Conservation (phyloP, 148 eudicot species). For the Silene latifolia region DNA sequence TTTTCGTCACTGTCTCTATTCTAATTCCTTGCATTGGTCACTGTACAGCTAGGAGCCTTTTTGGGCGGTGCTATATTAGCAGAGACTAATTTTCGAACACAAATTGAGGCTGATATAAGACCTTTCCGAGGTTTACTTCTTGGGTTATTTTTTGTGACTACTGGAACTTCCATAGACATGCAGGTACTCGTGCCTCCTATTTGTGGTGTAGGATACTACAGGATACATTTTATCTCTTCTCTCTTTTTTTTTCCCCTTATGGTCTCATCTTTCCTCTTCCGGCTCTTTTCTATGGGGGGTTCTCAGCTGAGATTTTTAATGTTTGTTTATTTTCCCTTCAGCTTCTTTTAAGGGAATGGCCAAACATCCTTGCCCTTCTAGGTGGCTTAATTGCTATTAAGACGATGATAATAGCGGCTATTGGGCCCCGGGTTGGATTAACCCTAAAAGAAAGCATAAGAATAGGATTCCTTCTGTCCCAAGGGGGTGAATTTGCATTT, state of each 20-base stretch:
- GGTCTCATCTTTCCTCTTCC: neutral
- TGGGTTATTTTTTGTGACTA: conserved; percentile 92
- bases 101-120: conserved; percentile 97
- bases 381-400: conserved; percentile 86
- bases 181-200: conserved; percentile 45
- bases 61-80: conserved; percentile 95
- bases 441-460: conserved; percentile 83
- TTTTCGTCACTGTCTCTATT: neutral
- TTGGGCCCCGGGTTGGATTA: conserved; percentile 98
- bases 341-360: conserved; percentile 94
- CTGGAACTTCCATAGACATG: conserved; percentile 94
- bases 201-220: conserved; percentile 4
- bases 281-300: neutral
- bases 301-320: neutral
- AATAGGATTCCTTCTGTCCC: conserved; percentile 90
- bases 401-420: conserved; percentile 80
- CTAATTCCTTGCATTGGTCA: conserved; percentile 8
- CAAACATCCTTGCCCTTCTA: conserved; percentile 81
- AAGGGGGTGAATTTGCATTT: conserved; percentile 97
- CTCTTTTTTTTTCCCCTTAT: neutral
- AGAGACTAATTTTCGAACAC: conserved; percentile 95
- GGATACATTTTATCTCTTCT: neutral
- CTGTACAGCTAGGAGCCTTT: conserved; percentile 92
- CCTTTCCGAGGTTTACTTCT: conserved; percentile 97
- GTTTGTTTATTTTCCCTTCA: conserved; percentile 30